These are phyloP conservation scores for Globisporangium solare DNA, from an alignment of 352 stramenopile genomes.

Conservation along the genomic window DNA sequence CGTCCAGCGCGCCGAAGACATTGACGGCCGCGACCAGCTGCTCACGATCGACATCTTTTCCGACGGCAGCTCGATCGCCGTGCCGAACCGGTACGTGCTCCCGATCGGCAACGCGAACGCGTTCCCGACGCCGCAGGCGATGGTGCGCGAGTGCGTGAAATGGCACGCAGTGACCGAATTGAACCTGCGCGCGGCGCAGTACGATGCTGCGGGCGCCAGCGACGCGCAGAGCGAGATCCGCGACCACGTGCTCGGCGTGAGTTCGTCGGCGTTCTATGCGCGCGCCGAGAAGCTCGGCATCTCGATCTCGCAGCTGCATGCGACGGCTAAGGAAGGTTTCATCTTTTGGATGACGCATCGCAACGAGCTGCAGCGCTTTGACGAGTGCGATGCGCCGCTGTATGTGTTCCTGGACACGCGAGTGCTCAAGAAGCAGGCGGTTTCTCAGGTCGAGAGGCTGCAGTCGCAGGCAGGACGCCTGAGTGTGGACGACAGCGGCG, in stretches of 20 bases:
- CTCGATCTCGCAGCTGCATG: neutral
- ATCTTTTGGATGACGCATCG: conserved; percentile 19
- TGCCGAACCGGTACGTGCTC: conserved; percentile 57
- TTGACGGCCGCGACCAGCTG: conserved; percentile 47
- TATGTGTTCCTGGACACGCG: conserved; percentile 60
- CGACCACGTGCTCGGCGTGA: conserved; percentile 3
- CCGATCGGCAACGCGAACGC: conserved; percentile 29
- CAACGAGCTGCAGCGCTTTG: conserved; percentile 17
- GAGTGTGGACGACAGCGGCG: neutral
- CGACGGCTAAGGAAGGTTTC: conserved; percentile 14
- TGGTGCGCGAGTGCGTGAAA: conserved; percentile 50
- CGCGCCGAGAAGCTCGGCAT: neutral
- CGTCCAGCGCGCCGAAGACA: conserved; percentile 38
- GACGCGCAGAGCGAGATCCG: neutral
- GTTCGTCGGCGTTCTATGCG: conserved; percentile 7
- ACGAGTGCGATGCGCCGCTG: conserved; percentile 27
- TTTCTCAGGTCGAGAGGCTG: neutral
- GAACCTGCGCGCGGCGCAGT: conserved; percentile 26
- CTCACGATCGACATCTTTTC: conserved; percentile 54
- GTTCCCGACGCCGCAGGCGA: conserved; percentile 32
- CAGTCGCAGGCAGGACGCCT: conserved; percentile 1
- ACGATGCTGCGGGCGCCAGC: conserved; percentile 2
- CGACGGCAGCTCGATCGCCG: conserved; percentile 43
- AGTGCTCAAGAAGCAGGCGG: neutral
- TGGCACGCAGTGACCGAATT: conserved; percentile 50